These are phyloP conservation scores for Xylariaceae sp. DNA, from an alignment of 2,329 filamentous ascomycete species.

Conservation along the genomic window DNA sequence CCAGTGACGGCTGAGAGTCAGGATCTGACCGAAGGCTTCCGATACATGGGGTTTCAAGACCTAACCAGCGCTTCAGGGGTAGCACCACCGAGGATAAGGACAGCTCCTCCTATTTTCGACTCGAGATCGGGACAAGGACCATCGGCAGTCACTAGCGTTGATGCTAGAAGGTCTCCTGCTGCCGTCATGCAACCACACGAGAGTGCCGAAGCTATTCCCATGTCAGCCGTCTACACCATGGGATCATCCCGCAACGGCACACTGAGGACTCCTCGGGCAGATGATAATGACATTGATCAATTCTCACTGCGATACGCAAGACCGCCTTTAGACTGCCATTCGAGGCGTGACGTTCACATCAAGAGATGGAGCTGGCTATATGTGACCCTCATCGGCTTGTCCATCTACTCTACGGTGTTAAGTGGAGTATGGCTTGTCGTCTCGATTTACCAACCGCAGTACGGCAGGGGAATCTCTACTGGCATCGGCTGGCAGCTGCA, in stretches of 20 bases:
- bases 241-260: no score
- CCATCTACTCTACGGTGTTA: conserved; percentile 60
- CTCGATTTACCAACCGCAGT: conserved; percentile 59
- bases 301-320: conserved; percentile 21
- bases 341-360: conserved; percentile 27
- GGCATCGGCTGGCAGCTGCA: conserved; percentile 46
- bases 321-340: conserved; percentile 26
- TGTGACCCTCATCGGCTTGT: conserved; percentile 43
- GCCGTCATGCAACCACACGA: conserved; percentile 9
- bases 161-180: conserved; percentile 6
- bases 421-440: conserved; percentile 64
- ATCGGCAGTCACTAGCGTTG: conserved; percentile 2
- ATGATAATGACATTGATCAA: conserved; percentile 16
- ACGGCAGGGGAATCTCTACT: conserved; percentile 53
- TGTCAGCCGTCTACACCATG: conserved; percentile 14
- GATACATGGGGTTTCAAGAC: conserved; percentile 22
- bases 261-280: no score
- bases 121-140: conserved; percentile 6
- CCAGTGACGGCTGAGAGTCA: conserved; percentile 8
- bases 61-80: conserved; percentile 19
- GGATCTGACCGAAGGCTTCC: conserved; percentile 5
- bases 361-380: conserved; percentile 44
- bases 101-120: no score
- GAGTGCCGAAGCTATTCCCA: conserved; percentile 13
- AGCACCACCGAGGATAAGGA: background rate